These are phyloP conservation scores for Fusarium xylarioides DNA, from an alignment of 2,329 filamentous ascomycete genomes.

Conservation along the genomic window DNA sequence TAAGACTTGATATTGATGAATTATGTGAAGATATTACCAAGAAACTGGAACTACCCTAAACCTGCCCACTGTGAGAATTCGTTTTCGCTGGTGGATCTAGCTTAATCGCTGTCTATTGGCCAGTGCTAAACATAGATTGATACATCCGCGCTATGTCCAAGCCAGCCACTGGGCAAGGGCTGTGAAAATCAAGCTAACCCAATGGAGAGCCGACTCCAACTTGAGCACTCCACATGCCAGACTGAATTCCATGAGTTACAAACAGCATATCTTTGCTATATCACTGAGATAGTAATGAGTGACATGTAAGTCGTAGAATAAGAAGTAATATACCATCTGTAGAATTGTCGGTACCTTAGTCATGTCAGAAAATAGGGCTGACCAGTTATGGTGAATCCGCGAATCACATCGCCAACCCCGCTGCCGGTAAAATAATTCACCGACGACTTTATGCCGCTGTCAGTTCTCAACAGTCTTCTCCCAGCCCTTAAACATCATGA, in stretches of 20 bases:
- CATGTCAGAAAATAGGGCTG: not conserved
- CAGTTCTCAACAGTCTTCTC: not conserved
- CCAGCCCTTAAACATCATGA: not conserved
- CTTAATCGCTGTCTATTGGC: not conserved
- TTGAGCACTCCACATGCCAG: not conserved
- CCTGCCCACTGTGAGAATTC: too few species aligned
- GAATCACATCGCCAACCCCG: not conserved
- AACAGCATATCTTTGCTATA: not conserved
- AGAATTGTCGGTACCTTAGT: too few species aligned
- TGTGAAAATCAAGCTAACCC: not conserved
- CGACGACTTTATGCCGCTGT: not conserved
- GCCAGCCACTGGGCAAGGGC: not conserved
- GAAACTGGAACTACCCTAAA: not conserved
- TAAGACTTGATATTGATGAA: not conserved
- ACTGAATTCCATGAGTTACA: not conserved
- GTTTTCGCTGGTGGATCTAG: not conserved
- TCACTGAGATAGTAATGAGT: accelerated
- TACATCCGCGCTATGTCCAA: not conserved
- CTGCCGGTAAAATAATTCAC: not conserved
- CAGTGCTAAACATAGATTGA: not conserved
- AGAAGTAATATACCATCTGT: not conserved
- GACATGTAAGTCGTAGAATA: accelerated
- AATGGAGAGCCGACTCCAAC: not conserved
- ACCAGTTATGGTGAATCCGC: not conserved
- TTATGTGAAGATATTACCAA: accelerated